phyloP scores from a whole-genome alignment of 495 filamentous ascomycete species.

The Alectoria sarmentosa region DNA sequence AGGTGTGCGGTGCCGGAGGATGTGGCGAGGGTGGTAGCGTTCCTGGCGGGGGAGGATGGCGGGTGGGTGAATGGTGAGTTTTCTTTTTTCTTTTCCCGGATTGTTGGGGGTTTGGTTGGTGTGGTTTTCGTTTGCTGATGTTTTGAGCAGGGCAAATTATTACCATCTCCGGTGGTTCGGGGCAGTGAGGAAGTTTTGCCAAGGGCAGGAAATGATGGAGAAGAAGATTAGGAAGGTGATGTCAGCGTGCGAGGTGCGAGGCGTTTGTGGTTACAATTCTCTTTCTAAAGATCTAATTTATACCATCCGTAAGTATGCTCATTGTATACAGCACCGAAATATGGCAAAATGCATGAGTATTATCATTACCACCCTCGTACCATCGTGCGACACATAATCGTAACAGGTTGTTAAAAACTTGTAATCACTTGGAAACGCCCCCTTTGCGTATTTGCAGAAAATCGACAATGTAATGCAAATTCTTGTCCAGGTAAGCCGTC shows the following conservation, averaged over 20 bases:
- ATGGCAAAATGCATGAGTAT: neutral
- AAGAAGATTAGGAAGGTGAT: neutral
- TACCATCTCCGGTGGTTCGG: constrained; percentile 25
- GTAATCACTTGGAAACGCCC: constrained; percentile 3
- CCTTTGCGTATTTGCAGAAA: constrained; percentile 20
- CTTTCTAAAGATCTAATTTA: neutral
- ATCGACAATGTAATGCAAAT: constrained; percentile 27
- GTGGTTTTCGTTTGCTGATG: neutral
- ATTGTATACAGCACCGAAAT: neutral
- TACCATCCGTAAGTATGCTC: neutral
- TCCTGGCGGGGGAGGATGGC: constrained; percentile 57
- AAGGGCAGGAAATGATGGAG: neutral
- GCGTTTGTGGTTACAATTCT: too few species aligned
- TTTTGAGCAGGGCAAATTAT: constrained; percentile 20
- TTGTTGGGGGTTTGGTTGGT: neutral
- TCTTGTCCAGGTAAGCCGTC: constrained; percentile 39
- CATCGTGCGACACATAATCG: neutral
- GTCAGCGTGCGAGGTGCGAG: too few species aligned
- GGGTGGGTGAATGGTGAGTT: constrained; percentile 61
- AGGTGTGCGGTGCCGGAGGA: constrained; percentile 57
- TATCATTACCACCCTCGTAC: neutral
- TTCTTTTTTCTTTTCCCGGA: neutral
- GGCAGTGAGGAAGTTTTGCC: constrained; percentile 1
- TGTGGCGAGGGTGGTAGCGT: constrained; percentile 57
- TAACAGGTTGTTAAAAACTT: neutral